Percentiles rank a stretch among this genome's conserved stretches.
Conservation (phyloP, 228 moss, liverwort and hornwort genomes). For the Sphagnum magellanicum region DNA sequence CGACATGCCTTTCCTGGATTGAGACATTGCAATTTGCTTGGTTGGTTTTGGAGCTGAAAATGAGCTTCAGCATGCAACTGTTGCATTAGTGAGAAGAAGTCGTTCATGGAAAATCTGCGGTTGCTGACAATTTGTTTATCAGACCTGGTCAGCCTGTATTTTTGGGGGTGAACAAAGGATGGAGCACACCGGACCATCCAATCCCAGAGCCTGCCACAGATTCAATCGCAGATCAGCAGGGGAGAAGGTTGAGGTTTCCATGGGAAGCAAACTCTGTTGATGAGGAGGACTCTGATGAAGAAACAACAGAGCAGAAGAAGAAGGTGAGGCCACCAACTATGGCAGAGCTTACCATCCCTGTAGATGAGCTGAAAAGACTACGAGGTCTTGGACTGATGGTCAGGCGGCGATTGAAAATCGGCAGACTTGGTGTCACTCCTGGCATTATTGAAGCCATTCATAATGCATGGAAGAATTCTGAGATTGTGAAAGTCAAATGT, state of each 20-base stretch:
- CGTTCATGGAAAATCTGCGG: background rate
- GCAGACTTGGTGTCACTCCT: slow-evolving; percentile 81
- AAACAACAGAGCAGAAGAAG: slow-evolving; percentile 30
- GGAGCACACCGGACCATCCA: slow-evolving; percentile 69
- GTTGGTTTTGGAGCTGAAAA: too few relatives aligned
- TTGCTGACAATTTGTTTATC: slow-evolving; percentile 2
- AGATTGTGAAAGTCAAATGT: slow-evolving; percentile 79
- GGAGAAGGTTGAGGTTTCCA: slow-evolving; percentile 57
- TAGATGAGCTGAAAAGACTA: slow-evolving; percentile 81
- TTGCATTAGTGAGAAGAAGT: too few relatives aligned
- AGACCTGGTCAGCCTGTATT: slow-evolving; percentile 51
- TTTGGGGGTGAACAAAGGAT: slow-evolving; percentile 40
- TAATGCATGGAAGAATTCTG: slow-evolving; percentile 75
- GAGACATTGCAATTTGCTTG: too few relatives aligned
- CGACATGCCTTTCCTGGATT: too few relatives aligned
- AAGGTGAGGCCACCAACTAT: slow-evolving; percentile 78
- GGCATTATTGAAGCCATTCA: slow-evolving; percentile 84
- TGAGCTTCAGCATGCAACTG: too few relatives aligned
- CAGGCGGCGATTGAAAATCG: slow-evolving; percentile 77
- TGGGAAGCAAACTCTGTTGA: slow-evolving; percentile 75
- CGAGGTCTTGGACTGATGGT: slow-evolving; percentile 73
- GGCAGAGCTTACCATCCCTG: slow-evolving; percentile 91
- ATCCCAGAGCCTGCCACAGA: slow-evolving; percentile 44
- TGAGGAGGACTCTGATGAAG: slow-evolving; percentile 18
- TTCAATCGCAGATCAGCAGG: slow-evolving; percentile 12